Percentiles rank a stretch among this genome's conserved stretches.
Evolutionary conservation across 2,329 filamentous ascomycete genomes (phyloP).

Genomic region (Fusarium secorum): DNA sequence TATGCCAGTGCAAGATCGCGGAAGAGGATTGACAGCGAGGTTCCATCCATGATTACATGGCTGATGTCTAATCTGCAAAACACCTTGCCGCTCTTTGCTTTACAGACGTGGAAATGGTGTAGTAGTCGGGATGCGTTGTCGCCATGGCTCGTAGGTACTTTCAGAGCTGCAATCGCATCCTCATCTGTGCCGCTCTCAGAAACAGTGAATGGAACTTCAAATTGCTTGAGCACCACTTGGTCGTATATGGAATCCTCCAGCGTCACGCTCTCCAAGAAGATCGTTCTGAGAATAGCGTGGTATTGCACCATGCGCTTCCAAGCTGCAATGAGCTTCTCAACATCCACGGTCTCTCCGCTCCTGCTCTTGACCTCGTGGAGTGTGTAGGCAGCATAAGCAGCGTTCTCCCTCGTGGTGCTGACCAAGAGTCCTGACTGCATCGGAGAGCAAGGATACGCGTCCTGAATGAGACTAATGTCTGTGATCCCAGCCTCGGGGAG

Average conservation of each 20-base stretch:
- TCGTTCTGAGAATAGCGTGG: conserved; percentile 55
- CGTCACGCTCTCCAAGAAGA: conserved; percentile 58
- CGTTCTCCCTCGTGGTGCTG: conserved; percentile 51
- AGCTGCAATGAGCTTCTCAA: conserved; percentile 11
- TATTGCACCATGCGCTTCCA: conserved; percentile 53
- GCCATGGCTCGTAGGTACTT: neutral
- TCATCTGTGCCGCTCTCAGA: conserved; percentile 22
- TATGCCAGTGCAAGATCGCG: conserved; percentile 30
- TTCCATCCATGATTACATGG: conserved; percentile 35
- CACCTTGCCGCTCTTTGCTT: conserved; percentile 29
- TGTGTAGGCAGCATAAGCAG: conserved; percentile 47
- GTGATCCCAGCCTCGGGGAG: conserved; percentile 15
- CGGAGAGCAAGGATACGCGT: conserved; percentile 48
- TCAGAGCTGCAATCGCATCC: conserved; percentile 2
- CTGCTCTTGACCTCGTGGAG: conserved; percentile 36
- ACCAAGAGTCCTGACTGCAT: conserved; percentile 51
- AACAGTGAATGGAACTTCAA: conserved; percentile 4
- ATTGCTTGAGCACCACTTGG: conserved; percentile 52
- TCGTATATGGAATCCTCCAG: conserved; percentile 55
- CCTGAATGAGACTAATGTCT: conserved; percentile 31
- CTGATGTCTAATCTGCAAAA: conserved; percentile 38
- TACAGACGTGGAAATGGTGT: conserved; percentile 32
- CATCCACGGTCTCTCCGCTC: conserved; percentile 31
- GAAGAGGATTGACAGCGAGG: conserved; percentile 33
- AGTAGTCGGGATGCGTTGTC: conserved; percentile 1